phyloP scores from a whole-genome alignment of 495 filamentous ascomycete species.

The Bombardia bombarda region DNA sequence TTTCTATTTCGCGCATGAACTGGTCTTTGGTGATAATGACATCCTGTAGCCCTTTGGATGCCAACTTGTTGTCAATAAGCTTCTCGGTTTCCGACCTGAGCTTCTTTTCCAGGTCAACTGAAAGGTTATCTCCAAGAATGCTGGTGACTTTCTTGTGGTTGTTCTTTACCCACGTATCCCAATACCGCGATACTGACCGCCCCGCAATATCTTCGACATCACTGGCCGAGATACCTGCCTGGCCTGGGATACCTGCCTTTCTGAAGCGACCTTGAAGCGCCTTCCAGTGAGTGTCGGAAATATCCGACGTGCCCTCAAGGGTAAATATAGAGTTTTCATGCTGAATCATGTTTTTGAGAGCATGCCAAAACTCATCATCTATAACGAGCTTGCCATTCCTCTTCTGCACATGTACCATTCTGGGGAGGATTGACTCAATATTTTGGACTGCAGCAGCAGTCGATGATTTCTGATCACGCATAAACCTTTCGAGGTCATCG shows the following conservation, averaged over 20 bases:
- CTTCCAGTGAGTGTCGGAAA: slow-evolving; percentile 31
- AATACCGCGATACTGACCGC: slow-evolving; percentile 13
- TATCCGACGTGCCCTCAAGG: slow-evolving; percentile 16
- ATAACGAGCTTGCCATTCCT: slow-evolving; percentile 33
- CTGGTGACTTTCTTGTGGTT: slow-evolving; percentile 25
- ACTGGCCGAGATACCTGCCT: too few relatives aligned
- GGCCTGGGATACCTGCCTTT: too few relatives aligned
- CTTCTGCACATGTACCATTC: slow-evolving; percentile 28
- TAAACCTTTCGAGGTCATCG: slow-evolving; percentile 11
- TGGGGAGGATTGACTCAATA: slow-evolving; percentile 24
- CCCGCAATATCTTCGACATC: slow-evolving; percentile 12
- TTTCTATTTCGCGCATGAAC: not conserved
- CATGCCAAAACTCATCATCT: slow-evolving; percentile 48
- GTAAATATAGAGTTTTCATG: slow-evolving; percentile 25
- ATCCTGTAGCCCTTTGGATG: too few relatives aligned
- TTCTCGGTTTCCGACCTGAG: slow-evolving; percentile 1
- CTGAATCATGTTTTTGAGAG: slow-evolving; percentile 29
- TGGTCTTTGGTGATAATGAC: not conserved
- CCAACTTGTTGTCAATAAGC: too few relatives aligned
- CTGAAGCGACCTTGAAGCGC: slow-evolving; percentile 24
- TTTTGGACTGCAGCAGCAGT: slow-evolving; percentile 15
- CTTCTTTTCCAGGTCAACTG: not conserved
- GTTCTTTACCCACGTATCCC: slow-evolving; percentile 28
- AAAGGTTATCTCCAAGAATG: slow-evolving; percentile 10
- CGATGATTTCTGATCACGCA: slow-evolving; percentile 5